phyloP scores from a whole-genome alignment of 495 filamentous ascomycete genomes.

The Penicillium desertorum region DNA sequence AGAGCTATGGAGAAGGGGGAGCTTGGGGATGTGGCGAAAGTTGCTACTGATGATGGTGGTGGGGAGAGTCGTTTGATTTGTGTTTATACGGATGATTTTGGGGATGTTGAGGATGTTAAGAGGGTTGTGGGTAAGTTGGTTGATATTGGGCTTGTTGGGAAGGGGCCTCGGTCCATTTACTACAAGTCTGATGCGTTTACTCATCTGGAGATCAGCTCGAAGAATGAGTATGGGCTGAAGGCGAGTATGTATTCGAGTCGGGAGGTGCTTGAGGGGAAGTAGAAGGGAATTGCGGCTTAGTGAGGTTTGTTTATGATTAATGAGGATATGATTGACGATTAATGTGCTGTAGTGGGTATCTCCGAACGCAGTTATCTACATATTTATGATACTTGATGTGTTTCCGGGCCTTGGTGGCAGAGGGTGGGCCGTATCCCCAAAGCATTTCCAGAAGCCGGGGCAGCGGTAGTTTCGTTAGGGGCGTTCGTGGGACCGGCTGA shows the following conservation, averaged over 20 bases:
- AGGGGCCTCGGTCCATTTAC: constrained; percentile 56
- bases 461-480: neutral
- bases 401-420: neutral
- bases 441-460: neutral
- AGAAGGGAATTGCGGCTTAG: neutral
- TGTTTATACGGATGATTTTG: constrained; percentile 74
- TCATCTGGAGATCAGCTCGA: constrained; percentile 60
- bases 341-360: constrained; percentile 16
- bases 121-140: constrained; percentile 61
- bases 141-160: constrained; percentile 56
- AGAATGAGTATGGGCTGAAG: constrained; percentile 67
- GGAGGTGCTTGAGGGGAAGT: constrained; percentile 40
- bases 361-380: constrained; percentile 7
- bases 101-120: constrained; percentile 64
- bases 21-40: constrained; percentile 69
- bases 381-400: constrained; percentile 1
- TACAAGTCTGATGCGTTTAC: constrained; percentile 86
- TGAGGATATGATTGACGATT: constrained; percentile 5
- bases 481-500: neutral
- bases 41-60: constrained; percentile 54
- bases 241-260: constrained; percentile 51
- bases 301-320: constrained; percentile 17
- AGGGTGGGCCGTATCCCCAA: neutral
- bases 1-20: constrained; percentile 60
- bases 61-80: constrained; percentile 58